These are phyloP conservation scores for Beta corolliflora DNA, from an alignment of 179 eudicot genomes.

Conservation along the genomic window DNA sequence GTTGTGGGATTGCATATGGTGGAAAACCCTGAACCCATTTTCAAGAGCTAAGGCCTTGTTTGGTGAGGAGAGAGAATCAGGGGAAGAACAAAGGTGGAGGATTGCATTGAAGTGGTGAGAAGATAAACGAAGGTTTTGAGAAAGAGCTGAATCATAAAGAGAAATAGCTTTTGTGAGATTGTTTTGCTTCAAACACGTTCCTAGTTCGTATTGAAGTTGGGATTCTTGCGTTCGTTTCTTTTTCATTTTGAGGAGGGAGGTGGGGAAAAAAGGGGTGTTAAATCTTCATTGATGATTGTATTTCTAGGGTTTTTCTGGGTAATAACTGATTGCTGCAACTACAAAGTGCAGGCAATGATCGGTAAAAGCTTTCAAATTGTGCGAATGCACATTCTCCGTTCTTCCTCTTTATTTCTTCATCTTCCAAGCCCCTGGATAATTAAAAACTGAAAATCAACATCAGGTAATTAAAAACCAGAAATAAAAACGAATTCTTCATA, in stretches of 20 bases:
- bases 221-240: constrained; percentile 58
- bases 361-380: too few species aligned
- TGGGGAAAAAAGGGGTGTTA: background rate
- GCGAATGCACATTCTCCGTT: too few species aligned
- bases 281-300: constrained; percentile 35
- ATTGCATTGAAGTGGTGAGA: constrained; percentile 67
- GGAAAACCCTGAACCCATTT: constrained; percentile 58
- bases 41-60: constrained; percentile 49
- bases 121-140: constrained; percentile 44
- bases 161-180: constrained; percentile 59
- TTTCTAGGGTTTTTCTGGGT: too few species aligned
- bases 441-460: too few species aligned
- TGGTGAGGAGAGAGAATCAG: constrained; percentile 33
- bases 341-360: too few species aligned
- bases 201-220: constrained; percentile 58
- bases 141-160: constrained; percentile 61
- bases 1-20: constrained; percentile 47
- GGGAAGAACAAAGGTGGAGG: constrained; percentile 68
- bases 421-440: too few species aligned
- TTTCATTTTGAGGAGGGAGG: constrained; percentile 28
- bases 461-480: too few species aligned
- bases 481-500: too few species aligned
- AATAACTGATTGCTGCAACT: too few species aligned
- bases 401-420: too few species aligned
- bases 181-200: constrained; percentile 59